Base-by-base conservation (phyloP, 1,139 yeast genomes). In the Scheffersomyces cryptocercus region DNA sequence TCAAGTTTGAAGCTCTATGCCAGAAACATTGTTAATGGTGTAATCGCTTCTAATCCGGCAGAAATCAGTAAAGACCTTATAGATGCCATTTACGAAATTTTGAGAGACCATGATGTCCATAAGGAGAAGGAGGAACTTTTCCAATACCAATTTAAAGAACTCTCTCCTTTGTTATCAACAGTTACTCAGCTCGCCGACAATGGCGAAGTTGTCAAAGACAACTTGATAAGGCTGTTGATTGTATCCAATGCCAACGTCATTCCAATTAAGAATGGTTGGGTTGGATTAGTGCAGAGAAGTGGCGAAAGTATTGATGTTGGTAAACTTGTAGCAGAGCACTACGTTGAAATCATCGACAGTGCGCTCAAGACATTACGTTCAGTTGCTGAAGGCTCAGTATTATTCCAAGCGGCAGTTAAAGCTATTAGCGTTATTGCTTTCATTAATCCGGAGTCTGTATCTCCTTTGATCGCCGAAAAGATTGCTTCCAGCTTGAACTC, bases 381-480 rank as follows among this genome's bases (percentile, higher is more conserved):
- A 0, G 47, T 59, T 4, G 52, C 73, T 0, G 41, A 60, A 4
- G 28, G 36, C 5, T 38, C 42, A 5, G 32, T 46, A 9, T 41
- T 72, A 28, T 69, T 67, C 49, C 42, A 54, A 11, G 82, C 86
- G 6, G 79, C 85, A 1, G 67, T 82, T 43, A 68, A 73, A 28
- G 75, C 95, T 0, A 59, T 85, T 40, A 82, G 90, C 0, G 81
- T 87, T 8, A 61, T 82, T 29, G 75, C 89, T 1, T 91, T 90
- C 55, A 82, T 95, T 38, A 75, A 81, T 29, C 90, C 95, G 1
- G 74, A 72, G 2, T 56, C 71, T 2, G 70, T 83, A n/a, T 74
- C 84, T 3, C 85, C 88, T 3, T 51, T 68, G 26, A 48, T 89
- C 16, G 64, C 74, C 0, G 57, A 66, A 0, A 54, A 68, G 9